A percentile compares a stretch with the other conserved stretches of the same genome.
Evolutionary conservation across 169 alveolate species (phyloP).

Genomic region (Plasmodium relictum): DNA sequence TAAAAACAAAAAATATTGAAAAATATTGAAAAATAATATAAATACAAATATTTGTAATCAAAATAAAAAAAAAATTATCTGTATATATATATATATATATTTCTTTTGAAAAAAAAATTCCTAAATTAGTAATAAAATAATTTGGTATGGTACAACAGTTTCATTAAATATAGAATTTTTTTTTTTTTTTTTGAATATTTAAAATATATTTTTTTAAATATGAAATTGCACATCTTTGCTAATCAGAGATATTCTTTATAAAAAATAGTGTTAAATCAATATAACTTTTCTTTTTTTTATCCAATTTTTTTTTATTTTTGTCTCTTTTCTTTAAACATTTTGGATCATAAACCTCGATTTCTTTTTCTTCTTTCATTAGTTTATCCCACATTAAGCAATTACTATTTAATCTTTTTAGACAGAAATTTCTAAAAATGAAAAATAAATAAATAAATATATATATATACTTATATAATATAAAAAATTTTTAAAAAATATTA

Average conservation of each 20-base stretch:
- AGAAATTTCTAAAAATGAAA: slow-evolving; percentile 20
- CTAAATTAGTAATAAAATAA: too few relatives aligned
- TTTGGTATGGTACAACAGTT: background rate
- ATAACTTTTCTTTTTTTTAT: slow-evolving; percentile 67
- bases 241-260: slow-evolving; percentile 71
- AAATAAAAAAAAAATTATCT: too few relatives aligned
- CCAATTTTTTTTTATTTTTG: slow-evolving; percentile 34
- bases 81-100: too few relatives aligned
- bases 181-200: too few relatives aligned
- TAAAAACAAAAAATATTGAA: too few relatives aligned
- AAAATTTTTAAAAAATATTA: background rate
- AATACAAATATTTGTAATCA: too few relatives aligned
- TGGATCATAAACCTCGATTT: slow-evolving; percentile 50
- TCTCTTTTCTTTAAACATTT: slow-evolving; percentile 10
- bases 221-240: background rate
- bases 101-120: too few relatives aligned
- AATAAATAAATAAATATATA: slow-evolving; percentile 22
- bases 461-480: background rate
- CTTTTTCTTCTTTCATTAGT: slow-evolving; percentile 60
- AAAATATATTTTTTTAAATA: too few relatives aligned
- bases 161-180: background rate
- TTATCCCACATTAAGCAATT: slow-evolving; percentile 71
- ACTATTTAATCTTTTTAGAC: slow-evolving; percentile 51
- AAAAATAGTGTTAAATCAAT: slow-evolving; percentile 73
- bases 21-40: too few relatives aligned